A percentile compares a stretch with the other conserved stretches of the same genome.
These are phyloP conservation scores for Tetradesmus obliquus DNA, from an alignment of 139 green algal species.

Conservation along the genomic window DNA sequence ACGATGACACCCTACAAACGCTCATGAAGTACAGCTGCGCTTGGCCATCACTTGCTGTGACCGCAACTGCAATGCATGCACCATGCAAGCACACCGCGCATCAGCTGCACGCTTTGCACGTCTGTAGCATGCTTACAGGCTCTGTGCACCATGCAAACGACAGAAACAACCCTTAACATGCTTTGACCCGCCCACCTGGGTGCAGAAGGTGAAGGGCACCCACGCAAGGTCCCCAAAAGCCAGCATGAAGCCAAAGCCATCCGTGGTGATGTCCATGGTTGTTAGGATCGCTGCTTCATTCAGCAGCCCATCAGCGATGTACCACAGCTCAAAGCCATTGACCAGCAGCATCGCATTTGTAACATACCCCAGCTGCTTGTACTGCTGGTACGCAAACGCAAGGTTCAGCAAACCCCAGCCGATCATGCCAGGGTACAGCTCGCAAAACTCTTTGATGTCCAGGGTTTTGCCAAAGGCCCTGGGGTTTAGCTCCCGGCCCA, in stretches of 20 bases:
- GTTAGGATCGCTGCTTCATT: conserved; percentile 91
- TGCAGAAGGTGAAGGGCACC: conserved; percentile 98
- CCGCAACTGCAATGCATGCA: no score
- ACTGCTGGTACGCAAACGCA: conserved; percentile 54
- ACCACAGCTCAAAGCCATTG: conserved; percentile 77
- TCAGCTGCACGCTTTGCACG: no score
- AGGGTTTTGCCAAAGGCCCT: conserved; percentile 56
- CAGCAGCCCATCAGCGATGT: conserved; percentile 74
- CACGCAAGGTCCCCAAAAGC: conserved; percentile 96
- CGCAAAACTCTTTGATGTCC: conserved; percentile 96
- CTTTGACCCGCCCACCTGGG: conserved; percentile 56
- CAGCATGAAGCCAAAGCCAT: conserved; percentile 99
- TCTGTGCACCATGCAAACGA: not conserved
- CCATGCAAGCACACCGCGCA: no score
- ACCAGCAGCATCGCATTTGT: conserved; percentile 85
- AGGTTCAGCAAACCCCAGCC: conserved; percentile 64
- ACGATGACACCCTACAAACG: no score
- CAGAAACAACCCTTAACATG: no score
- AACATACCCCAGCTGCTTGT: conserved; percentile 52
- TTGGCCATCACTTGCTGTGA: no score
- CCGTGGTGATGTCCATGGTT: conserved; percentile 99
- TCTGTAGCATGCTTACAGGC: no score
- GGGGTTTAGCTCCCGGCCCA: conserved; percentile 94
- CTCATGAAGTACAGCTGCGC: no score
- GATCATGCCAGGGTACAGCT: conserved; percentile 91